A percentile compares a stretch with the other conserved stretches of the same genome.
phyloP scores from a whole-genome alignment of 2,329 filamentous ascomycete species.

The Rosellinia necatrix region DNA sequence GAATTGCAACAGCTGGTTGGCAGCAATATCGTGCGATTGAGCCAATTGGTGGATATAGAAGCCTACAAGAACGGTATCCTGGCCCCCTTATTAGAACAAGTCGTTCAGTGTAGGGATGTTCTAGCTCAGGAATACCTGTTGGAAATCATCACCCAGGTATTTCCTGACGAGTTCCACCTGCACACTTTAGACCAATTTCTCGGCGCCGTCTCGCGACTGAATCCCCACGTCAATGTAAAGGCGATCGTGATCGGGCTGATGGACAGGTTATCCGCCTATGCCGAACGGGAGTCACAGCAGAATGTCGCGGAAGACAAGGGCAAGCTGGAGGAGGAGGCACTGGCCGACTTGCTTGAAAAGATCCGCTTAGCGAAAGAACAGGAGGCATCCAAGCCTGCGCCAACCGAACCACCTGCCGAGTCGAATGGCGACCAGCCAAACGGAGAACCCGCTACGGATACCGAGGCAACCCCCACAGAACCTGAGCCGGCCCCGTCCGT shows the following conservation, averaged over 20 bases:
- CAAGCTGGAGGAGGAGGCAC: conserved; percentile 82
- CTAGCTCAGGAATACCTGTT: conserved; percentile 95
- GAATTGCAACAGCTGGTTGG: conserved; percentile 95
- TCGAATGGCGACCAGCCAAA: conserved; percentile 43
- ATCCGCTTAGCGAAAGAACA: conserved; percentile 70
- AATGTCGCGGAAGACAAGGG: conserved; percentile 72
- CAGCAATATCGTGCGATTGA: conserved; percentile 92
- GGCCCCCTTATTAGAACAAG: conserved; percentile 88
- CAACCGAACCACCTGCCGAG: conserved; percentile 41
- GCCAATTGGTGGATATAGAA: conserved; percentile 92
- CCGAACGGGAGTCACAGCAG: conserved; percentile 81
- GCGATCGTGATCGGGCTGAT: conserved; percentile 97
- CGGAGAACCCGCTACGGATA: conserved; percentile 43
- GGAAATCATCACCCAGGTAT: conserved; percentile 98
- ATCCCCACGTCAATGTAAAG: conserved; percentile 97
- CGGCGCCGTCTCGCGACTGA: conserved; percentile 87
- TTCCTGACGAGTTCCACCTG: conserved; percentile 97
- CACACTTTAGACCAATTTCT: conserved; percentile 96
- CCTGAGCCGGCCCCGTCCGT: conserved; percentile 46
- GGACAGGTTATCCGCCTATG: conserved; percentile 93
- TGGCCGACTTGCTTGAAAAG: conserved; percentile 77
- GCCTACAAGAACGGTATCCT: conserved; percentile 91
- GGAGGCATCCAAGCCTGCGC: conserved; percentile 35
- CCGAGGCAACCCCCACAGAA: conserved; percentile 42
- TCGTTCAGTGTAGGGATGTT: conserved; percentile 96